Evolutionary conservation across 1,139 yeast species (phyloP).

Genomic region (Scheffersomyces insectosa): DNA sequence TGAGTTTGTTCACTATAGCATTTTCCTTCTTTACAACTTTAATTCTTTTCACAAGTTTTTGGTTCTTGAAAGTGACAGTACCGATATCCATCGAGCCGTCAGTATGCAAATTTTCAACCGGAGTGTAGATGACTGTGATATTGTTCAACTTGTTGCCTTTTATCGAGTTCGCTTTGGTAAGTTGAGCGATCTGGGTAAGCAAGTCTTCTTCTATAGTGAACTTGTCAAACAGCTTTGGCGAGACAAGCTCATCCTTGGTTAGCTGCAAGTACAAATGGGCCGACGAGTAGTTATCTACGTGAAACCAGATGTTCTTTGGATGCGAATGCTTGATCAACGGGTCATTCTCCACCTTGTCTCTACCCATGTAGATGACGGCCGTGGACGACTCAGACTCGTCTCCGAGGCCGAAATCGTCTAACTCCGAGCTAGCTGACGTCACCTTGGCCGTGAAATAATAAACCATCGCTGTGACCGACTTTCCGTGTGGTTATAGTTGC

Average conservation of each 20-base stretch:
- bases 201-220: constrained; percentile 52
- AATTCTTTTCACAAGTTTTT: constrained; percentile 52
- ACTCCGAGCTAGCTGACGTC: constrained; percentile 11
- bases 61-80: constrained; percentile 71
- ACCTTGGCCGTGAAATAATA: constrained; percentile 51
- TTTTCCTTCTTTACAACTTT: constrained; percentile 62
- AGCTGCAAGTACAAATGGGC: constrained; percentile 79
- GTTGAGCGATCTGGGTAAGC: constrained; percentile 65
- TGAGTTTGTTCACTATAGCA: constrained; percentile 61
- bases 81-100: constrained; percentile 82
- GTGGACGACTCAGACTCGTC: constrained; percentile 18
- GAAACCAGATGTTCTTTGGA: constrained; percentile 79
- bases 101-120: constrained; percentile 71
- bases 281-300: constrained; percentile 76
- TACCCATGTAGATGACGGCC: constrained; percentile 64
- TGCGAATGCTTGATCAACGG: constrained; percentile 68
- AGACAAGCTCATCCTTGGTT: constrained; percentile 36
- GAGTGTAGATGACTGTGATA: constrained; percentile 71
- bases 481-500: too few relatives aligned
- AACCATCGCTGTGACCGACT: constrained; percentile 42
- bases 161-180: constrained; percentile 79
- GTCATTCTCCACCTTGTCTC: constrained; percentile 76
- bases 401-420: constrained; percentile 31
- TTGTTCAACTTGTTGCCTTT: constrained; percentile 75
- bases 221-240: constrained; percentile 27